These are phyloP conservation scores for Kodamaea ohmeri DNA, from an alignment of 1,139 yeast species.

Conservation along the genomic window DNA sequence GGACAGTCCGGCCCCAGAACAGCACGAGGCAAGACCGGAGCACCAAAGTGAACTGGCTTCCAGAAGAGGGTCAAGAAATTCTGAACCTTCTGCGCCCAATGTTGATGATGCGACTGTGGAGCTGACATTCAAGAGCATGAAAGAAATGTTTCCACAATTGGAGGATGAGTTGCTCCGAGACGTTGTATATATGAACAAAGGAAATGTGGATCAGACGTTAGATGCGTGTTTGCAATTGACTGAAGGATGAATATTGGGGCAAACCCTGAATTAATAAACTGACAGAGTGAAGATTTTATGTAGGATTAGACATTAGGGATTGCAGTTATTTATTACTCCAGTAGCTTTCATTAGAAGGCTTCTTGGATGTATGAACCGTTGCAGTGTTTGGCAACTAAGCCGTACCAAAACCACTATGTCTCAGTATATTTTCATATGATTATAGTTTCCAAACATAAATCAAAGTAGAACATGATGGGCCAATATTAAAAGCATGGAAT, in stretches of 20 bases:
- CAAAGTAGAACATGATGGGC: too few species aligned
- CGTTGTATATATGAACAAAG: slow-evolving; percentile 63
- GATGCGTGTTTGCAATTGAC: slow-evolving; percentile 54
- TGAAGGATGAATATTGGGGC: neutral
- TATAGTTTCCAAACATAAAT: too few species aligned
- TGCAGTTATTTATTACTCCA: too few species aligned
- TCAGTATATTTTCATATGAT: too few species aligned
- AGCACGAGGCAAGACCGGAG: slow-evolving; percentile 9
- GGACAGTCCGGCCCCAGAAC: slow-evolving; percentile 17
- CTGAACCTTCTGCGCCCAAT: too few species aligned
- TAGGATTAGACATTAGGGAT: neutral
- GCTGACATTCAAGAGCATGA: slow-evolving; percentile 42
- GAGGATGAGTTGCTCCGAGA: slow-evolving; percentile 70
- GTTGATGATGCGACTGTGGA: slow-evolving; percentile 13
- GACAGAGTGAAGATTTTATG: too few species aligned
- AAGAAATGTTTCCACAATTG: slow-evolving; percentile 73
- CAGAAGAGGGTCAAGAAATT: neutral
- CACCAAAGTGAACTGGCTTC: slow-evolving; percentile 4
- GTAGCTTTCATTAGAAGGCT: too few species aligned
- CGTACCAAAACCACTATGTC: too few species aligned
- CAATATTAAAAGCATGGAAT: too few species aligned
- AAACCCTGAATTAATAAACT: too few species aligned
- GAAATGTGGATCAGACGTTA: slow-evolving; percentile 70
- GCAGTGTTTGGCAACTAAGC: too few species aligned
- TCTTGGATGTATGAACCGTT: too few species aligned